These are phyloP conservation scores for Lachancea thermotolerans DNA, from an alignment of 805 yeast genomes.

Conservation along the genomic window DNA sequence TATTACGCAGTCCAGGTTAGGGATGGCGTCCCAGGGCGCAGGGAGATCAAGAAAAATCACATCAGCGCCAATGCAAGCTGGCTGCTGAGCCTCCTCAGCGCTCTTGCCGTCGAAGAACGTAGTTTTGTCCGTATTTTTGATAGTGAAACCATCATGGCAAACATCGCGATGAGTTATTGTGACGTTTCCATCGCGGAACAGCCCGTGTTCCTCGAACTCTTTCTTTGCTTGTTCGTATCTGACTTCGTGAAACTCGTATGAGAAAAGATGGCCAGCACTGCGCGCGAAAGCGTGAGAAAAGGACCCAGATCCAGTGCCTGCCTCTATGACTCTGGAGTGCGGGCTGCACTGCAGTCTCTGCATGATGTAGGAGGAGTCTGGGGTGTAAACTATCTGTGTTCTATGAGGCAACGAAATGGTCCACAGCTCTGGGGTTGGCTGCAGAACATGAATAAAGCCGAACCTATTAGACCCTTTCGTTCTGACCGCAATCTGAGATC, in stretches of 20 bases:
- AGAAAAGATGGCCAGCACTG: constrained; percentile 69
- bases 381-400: constrained; percentile 95
- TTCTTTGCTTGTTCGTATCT: constrained; percentile 69
- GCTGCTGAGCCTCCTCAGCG: constrained; percentile 18
- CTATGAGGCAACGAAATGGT: constrained; percentile 92
- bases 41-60: constrained; percentile 88
- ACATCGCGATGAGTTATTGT: constrained; percentile 85
- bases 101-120: constrained; percentile 13
- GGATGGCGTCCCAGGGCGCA: constrained; percentile 94
- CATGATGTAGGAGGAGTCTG: constrained; percentile 86
- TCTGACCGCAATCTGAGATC: constrained; percentile 72
- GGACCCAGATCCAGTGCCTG: constrained; percentile 97
- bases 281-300: constrained; percentile 90
- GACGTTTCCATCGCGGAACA: constrained; percentile 42
- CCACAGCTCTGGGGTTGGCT: constrained; percentile 96
- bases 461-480: constrained; percentile 47
- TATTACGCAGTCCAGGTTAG: constrained; percentile 56
- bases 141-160: constrained; percentile 75
- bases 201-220: constrained; percentile 72
- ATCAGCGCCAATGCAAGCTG: constrained; percentile 46
- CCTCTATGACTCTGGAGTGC: constrained; percentile 81
- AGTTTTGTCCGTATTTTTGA: constrained; percentile 28
- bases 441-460: constrained; percentile 81
- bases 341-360: constrained; percentile 71
- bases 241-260: constrained; percentile 87